These are phyloP conservation scores for Polyplosphaeria fusca DNA, from an alignment of 495 filamentous ascomycete species.

Conservation along the genomic window DNA sequence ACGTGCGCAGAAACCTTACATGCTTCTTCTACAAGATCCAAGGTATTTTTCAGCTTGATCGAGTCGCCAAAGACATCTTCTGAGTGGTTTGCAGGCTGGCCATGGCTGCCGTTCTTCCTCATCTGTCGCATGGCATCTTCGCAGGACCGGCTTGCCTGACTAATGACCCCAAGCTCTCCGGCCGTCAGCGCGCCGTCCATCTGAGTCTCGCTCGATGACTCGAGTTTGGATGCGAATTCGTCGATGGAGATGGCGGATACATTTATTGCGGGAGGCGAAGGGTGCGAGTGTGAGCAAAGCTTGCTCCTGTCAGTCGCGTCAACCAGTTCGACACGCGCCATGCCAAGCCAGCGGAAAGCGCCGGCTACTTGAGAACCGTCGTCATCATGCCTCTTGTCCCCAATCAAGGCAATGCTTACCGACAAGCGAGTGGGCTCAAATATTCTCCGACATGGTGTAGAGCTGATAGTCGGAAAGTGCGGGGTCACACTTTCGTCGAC, in stretches of 20 bases:
- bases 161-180: constrained; percentile 12
- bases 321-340: too few relatives aligned
- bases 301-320: too few relatives aligned
- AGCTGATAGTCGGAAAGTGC: too few relatives aligned
- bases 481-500: too few relatives aligned
- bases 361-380: too few relatives aligned
- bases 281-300: constrained; percentile 5
- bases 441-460: too few relatives aligned
- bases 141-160: constrained; percentile 5
- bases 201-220: constrained; percentile 3
- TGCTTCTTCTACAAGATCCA: constrained; percentile 28
- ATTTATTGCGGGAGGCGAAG: not conserved
- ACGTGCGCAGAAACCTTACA: not conserved
- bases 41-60: constrained; percentile 31
- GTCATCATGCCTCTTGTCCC: too few relatives aligned
- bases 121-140: not conserved
- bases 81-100: not conserved
- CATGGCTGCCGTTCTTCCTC: not conserved
- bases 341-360: too few relatives aligned
- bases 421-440: too few relatives aligned
- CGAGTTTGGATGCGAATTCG: not conserved
- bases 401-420: too few relatives aligned
- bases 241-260: constrained; percentile 1
- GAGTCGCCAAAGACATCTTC: too few relatives aligned
- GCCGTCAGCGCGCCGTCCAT: constrained; percentile 16